Evolutionary conservation across 2,329 filamentous ascomycete genomes (phyloP).

Genomic region (Colletotrichum graminicola): DNA sequence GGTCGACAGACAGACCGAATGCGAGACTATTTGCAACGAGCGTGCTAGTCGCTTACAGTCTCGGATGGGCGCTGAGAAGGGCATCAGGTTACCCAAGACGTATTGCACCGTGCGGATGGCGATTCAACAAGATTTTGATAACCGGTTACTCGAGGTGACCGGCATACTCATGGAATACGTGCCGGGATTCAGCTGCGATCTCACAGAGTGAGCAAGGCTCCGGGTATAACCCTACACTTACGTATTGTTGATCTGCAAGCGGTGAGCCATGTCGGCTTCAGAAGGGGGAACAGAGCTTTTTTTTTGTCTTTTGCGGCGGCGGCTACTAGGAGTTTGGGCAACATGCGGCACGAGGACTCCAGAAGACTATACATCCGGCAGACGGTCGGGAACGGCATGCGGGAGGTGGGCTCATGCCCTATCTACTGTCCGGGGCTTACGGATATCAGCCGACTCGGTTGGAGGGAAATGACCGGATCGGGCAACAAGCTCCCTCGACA

Average conservation of each 20-base stretch:
- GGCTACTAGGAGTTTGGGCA: neutral
- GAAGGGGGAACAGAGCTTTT: neutral
- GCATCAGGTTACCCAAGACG: conserved; percentile 5
- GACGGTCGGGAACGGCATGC: neutral
- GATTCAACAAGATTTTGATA: conserved; percentile 1
- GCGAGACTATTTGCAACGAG: conserved; percentile 12
- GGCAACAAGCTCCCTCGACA: neutral
- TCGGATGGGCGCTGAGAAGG: conserved; percentile 9
- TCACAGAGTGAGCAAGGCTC: neutral
- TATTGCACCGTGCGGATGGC: conserved; percentile 21
- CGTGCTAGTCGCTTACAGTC: neutral
- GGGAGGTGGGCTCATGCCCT: too few relatives aligned
- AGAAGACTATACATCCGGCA: neutral
- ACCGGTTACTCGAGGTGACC: conserved; percentile 12
- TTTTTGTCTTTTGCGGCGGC: neutral
- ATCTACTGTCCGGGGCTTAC: neutral
- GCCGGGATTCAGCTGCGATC: conserved; percentile 19
- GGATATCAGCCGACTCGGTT: neutral
- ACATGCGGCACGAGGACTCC: neutral
- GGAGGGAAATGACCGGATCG: neutral
- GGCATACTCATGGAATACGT: conserved; percentile 26
- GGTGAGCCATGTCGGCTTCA: neutral
- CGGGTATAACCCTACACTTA: neutral
- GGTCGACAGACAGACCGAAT: conserved; percentile 26
- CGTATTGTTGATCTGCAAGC: neutral